Evolutionary conservation across 768 basidiomycete species (phyloP).

Genomic region (Naganishia antarctica): DNA sequence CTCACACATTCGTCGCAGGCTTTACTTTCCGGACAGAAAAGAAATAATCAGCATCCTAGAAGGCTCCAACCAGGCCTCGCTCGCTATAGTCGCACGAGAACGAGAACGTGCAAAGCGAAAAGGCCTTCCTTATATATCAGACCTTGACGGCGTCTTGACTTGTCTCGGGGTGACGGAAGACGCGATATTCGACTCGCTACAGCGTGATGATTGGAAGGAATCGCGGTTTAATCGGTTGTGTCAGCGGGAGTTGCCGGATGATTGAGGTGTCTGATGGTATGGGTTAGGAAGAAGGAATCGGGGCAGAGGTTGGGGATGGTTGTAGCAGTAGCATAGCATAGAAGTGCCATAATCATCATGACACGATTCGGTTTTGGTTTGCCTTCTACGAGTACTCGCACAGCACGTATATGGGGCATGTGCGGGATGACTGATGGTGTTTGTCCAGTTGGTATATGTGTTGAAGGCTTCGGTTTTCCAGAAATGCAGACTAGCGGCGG

Average conservation of each 20-base stretch:
- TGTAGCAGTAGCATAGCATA: too few species aligned
- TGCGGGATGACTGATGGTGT: too few species aligned
- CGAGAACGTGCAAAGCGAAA: conserved; percentile 41
- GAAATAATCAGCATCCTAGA: conserved; percentile 45
- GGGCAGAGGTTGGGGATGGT: background rate
- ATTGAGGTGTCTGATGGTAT: conserved; percentile 27
- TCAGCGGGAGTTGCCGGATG: conserved; percentile 45
- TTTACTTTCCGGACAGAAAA: conserved; percentile 45
- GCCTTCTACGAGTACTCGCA: too few species aligned
- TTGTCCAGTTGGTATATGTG: too few species aligned
- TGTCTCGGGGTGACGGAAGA: conserved; percentile 44
- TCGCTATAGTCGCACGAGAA: conserved; percentile 42
- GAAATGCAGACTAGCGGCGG: too few species aligned
- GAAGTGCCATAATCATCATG: too few species aligned
- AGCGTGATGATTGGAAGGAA: conserved; percentile 46
- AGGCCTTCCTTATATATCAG: conserved; percentile 40
- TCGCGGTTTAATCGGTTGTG: conserved; percentile 43
- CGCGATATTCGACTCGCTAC: conserved; percentile 42
- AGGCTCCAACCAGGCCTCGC: conserved; percentile 41
- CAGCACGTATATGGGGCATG: too few species aligned
- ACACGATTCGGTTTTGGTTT: too few species aligned
- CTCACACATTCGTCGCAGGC: conserved; percentile 24
- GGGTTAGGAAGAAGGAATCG: background rate
- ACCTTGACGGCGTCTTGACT: conserved; percentile 43
- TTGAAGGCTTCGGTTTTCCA: too few species aligned